Percentiles rank a stretch among this genome's conserved stretches.
These are phyloP conservation scores for Boechera stricta DNA, from an alignment of 345 rosid species.

Conservation along the genomic window DNA sequence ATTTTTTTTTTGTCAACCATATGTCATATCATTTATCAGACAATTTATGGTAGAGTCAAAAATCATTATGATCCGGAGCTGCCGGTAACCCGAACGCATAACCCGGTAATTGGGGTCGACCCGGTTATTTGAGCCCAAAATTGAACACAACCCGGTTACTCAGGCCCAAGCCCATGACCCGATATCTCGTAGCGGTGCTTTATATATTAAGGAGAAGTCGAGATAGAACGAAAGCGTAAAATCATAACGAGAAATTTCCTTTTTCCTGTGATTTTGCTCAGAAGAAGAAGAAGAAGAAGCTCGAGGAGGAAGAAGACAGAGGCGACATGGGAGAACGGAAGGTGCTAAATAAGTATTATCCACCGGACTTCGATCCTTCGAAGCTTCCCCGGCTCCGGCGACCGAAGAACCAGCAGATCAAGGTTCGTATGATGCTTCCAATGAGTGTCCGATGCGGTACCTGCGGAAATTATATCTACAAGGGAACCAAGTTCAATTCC, in stretches of 20 bases:
- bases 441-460: slow-evolving; percentile 96
- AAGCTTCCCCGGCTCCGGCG: slow-evolving; percentile 76
- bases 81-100: not conserved
- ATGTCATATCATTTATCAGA: not conserved
- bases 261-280: slow-evolving; percentile 7
- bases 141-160: not conserved
- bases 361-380: slow-evolving; percentile 94
- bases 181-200: slow-evolving; percentile 10
- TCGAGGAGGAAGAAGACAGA: slow-evolving; percentile 31
- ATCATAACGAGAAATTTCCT: not conserved
- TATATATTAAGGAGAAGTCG: not conserved
- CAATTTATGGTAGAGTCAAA: not conserved
- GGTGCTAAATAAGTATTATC: slow-evolving; percentile 89
- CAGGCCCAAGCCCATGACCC: slow-evolving; percentile 30
- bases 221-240: not conserved
- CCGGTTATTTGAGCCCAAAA: not conserved
- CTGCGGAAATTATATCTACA: slow-evolving; percentile 89
- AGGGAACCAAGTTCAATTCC: slow-evolving; percentile 93
- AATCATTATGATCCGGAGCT: not conserved
- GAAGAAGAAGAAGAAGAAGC: slow-evolving; percentile 28
- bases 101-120: not conserved
- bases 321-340: slow-evolving; percentile 88
- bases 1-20: too few relatives aligned
- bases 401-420: slow-evolving; percentile 89
- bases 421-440: slow-evolving; percentile 96